Percentiles rank a stretch among this genome's conserved stretches.
phyloP scores from a whole-genome alignment of 345 rosid species.

The Salix dunnii region DNA sequence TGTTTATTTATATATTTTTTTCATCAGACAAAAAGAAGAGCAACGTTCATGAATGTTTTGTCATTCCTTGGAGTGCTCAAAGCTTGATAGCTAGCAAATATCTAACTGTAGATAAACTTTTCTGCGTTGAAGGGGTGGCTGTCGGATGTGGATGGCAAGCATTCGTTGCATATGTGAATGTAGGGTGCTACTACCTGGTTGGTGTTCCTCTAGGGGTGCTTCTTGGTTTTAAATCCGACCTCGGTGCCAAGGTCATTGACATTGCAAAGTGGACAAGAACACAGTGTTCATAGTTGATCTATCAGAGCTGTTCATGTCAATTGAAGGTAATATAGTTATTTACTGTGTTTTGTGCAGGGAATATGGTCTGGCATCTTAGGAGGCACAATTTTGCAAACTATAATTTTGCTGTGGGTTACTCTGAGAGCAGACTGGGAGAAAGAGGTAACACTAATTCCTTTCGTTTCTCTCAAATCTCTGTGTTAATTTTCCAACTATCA shows the following conservation, averaged over 20 bases:
- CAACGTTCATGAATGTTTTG: too few species aligned
- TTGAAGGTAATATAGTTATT: background rate
- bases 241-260: slow-evolving; percentile 47
- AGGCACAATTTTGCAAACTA: slow-evolving; percentile 53
- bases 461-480: too few species aligned
- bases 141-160: slow-evolving; percentile 83
- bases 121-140: slow-evolving; percentile 49
- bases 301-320: background rate
- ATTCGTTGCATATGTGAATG: slow-evolving; percentile 59
- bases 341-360: slow-evolving; percentile 34
- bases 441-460: slow-evolving; percentile 29
- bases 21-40: too few species aligned
- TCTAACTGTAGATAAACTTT: background rate
- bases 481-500: too few species aligned
- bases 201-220: slow-evolving; percentile 55
- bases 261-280: too few species aligned
- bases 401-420: slow-evolving; percentile 44
- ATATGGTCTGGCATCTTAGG: slow-evolving; percentile 69
- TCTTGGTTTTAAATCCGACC: slow-evolving; percentile 52
- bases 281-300: too few species aligned
- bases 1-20: too few species aligned
- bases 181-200: slow-evolving; percentile 55
- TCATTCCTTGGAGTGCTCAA: too few species aligned
- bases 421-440: slow-evolving; percentile 48
- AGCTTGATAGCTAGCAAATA: too few species aligned